These are phyloP conservation scores for Saksenaea vasiformis DNA, from an alignment of 371 early-diverging fungal genomes.

Conservation along the genomic window DNA sequence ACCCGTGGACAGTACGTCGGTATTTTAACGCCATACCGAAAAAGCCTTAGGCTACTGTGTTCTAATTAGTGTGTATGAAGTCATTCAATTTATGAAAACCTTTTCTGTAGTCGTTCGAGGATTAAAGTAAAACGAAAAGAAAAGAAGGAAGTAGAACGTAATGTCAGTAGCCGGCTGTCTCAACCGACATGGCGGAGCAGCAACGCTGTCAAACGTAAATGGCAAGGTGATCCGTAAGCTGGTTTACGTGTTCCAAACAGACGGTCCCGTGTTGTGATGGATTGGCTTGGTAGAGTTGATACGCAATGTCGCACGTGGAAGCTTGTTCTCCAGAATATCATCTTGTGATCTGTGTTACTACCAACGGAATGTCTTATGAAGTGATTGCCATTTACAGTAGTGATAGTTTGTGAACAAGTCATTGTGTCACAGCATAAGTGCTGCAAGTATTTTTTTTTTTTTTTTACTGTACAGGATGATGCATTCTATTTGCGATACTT, in stretches of 20 bases:
- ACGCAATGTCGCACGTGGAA: not conserved
- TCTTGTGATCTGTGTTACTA: not conserved
- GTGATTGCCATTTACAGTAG: not conserved
- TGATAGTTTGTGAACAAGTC: not conserved
- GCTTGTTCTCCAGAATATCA: not conserved
- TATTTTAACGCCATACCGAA: not conserved
- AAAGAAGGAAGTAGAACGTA: no score
- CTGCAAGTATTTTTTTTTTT: no score
- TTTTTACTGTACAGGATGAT: no score
- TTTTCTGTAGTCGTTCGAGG: no score
- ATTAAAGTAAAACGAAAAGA: no score
- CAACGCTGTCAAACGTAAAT: not conserved
- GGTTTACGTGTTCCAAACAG: not conserved
- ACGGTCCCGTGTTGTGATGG: not conserved
- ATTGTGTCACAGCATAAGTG: no score
- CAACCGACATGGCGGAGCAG: not conserved
- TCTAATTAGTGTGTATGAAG: not conserved
- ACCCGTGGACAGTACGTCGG: conserved; percentile 1
- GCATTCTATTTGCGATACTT: no score
- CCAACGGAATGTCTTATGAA: not conserved
- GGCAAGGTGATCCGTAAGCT: not conserved
- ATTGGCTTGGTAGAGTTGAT: conserved; percentile 5
- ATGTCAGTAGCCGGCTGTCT: not conserved
- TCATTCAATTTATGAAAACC: not conserved
- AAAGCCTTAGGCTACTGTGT: not conserved